A percentile compares a stretch with the other conserved stretches of the same genome.
These are phyloP conservation scores for Porcisia hertigi DNA, from an alignment of 208 protist species.

Conservation along the genomic window DNA sequence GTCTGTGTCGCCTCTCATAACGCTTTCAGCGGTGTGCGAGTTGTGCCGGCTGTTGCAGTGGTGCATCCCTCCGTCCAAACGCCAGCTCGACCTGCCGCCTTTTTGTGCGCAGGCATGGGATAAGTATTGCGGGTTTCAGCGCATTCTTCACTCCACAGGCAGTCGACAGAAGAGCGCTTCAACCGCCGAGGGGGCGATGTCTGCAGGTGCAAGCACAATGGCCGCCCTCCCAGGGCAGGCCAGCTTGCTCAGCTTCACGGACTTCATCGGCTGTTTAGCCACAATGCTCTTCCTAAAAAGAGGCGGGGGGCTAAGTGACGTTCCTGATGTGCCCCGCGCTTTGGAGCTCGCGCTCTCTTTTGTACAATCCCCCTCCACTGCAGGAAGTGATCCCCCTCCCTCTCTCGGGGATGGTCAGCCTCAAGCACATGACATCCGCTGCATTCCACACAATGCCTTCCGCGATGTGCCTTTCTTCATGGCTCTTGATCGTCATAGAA, in stretches of 20 bases:
- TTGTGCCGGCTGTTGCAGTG: conserved; percentile 26
- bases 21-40: conserved; percentile 12
- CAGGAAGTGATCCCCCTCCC: not conserved
- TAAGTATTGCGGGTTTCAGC: conserved; percentile 17
- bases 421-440: not conserved
- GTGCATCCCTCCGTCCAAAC: not conserved
- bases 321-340: conserved; percentile 28
- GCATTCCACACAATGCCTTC: conserved; percentile 26
- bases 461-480: conserved; percentile 28
- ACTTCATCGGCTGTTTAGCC: conserved; percentile 25
- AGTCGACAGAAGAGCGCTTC: not conserved
- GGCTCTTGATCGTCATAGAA: conserved; percentile 21
- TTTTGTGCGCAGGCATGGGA: conserved; percentile 19
- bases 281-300: conserved; percentile 14
- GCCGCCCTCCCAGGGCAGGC: not conserved
- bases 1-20: not conserved
- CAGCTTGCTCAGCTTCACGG: conserved; percentile 13
- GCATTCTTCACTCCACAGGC: conserved; percentile 3
- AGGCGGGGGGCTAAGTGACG: conserved; percentile 13
- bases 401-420: not conserved
- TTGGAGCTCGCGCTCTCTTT: conserved; percentile 23
- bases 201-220: not conserved
- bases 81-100: not conserved
- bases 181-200: not conserved
- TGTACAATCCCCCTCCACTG: not conserved